Evolutionary conservation across 1,139 yeast species (phyloP).

Genomic region (Diutina rugosa): DNA sequence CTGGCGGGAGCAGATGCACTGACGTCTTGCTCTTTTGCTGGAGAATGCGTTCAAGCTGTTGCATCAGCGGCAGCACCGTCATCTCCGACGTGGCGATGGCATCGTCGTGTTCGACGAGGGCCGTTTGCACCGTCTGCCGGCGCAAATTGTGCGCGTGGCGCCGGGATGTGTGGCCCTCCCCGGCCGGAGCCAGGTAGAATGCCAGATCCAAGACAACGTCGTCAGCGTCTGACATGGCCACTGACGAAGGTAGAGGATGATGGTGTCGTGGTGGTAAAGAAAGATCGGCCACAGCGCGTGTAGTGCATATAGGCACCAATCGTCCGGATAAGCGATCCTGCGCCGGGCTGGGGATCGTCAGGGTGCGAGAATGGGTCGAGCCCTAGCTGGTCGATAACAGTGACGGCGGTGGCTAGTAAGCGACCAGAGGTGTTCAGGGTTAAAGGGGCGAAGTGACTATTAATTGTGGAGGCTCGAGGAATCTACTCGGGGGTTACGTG

Average conservation of each 20-base stretch:
- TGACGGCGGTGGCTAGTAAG: neutral
- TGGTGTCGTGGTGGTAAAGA: neutral
- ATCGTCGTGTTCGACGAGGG: neutral
- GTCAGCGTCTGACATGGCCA: conserved; percentile 1
- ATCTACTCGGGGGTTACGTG: too few relatives aligned
- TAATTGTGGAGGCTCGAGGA: too few relatives aligned
- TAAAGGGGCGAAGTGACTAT: too few relatives aligned
- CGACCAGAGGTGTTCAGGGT: neutral
- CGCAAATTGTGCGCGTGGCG: conserved; percentile 1
- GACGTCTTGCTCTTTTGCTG: neutral
- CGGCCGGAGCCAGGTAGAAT: conserved; percentile 1
- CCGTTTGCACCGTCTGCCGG: neutral
- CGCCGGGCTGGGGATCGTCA: neutral
- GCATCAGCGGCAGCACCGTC: conserved; percentile 2
- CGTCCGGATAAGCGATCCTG: neutral
- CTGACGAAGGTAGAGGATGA: neutral
- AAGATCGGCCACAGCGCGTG: neutral
- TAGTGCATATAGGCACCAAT: neutral
- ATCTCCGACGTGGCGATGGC: neutral
- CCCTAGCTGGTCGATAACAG: too few relatives aligned
- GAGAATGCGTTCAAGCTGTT: neutral
- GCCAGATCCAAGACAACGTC: neutral
- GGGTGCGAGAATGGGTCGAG: neutral
- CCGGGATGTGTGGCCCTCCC: neutral
- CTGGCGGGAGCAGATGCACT: neutral